phyloP scores from a whole-genome alignment of 176 grass and related monocot genomes.

The Raddia guianensis region DNA sequence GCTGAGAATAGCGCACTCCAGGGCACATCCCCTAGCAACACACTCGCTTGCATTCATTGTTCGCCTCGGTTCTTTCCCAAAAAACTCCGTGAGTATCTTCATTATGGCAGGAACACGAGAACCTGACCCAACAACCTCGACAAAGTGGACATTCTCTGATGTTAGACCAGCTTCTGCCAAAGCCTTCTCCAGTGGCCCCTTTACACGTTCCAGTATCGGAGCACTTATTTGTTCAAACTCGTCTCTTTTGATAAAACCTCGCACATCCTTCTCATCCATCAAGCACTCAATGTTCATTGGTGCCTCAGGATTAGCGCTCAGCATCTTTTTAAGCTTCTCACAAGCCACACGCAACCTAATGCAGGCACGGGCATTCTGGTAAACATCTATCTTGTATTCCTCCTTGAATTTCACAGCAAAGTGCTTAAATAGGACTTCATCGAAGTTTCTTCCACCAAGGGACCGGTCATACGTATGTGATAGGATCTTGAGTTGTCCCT shows the following conservation, averaged over 20 bases:
- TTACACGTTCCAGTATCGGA: conserved; percentile 59
- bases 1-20: conserved; percentile 86
- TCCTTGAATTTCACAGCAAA: conserved; percentile 66
- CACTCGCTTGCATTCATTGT: conserved; percentile 98
- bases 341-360: conserved; percentile 56
- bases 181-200: conserved; percentile 64
- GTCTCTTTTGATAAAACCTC: conserved; percentile 72
- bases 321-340: conserved; percentile 74
- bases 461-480: conserved; percentile 64
- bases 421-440: conserved; percentile 68
- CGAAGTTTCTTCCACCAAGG: conserved; percentile 81
- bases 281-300: conserved; percentile 70
- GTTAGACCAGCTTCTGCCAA: conserved; percentile 51
- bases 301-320: conserved; percentile 68
- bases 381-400: conserved; percentile 79
- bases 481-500: conserved; percentile 64
- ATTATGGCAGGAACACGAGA: conserved; percentile 76
- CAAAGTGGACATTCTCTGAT: conserved; percentile 41
- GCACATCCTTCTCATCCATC: conserved; percentile 71
- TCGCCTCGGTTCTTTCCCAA: conserved; percentile 72
- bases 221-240: conserved; percentile 70
- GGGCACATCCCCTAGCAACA: conserved; percentile 80
- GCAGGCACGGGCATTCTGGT: conserved; percentile 63
- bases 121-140: conserved; percentile 76
- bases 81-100: conserved; percentile 76